phyloP scores from a whole-genome alignment of 2,329 filamentous ascomycete species.

The Coniella lustricola region DNA sequence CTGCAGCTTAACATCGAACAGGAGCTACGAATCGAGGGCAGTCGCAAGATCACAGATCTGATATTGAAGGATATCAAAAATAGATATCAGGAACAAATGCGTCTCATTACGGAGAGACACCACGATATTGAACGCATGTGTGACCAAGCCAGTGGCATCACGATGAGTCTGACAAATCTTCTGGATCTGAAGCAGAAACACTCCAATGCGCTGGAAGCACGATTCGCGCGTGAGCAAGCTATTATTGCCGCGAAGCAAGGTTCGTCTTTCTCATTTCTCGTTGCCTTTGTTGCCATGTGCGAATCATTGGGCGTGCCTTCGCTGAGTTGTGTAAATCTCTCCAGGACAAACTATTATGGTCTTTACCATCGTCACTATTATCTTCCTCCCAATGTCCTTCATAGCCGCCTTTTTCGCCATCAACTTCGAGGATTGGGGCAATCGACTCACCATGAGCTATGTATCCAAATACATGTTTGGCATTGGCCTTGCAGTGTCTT shows the following conservation, averaged over 20 bases:
- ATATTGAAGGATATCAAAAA: constrained; percentile 34
- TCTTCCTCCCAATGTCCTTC: constrained; percentile 38
- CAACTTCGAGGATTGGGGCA: constrained; percentile 39
- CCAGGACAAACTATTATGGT: constrained; percentile 35
- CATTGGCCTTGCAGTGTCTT: constrained; percentile 33
- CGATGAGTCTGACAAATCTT: constrained; percentile 52
- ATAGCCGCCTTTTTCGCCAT: constrained; percentile 38
- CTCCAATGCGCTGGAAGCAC: constrained; percentile 59
- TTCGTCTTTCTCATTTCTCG: neutral
- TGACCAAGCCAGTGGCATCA: constrained; percentile 52
- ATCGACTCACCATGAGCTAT: constrained; percentile 21
- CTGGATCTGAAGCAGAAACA: constrained; percentile 65
- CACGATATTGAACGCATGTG: constrained; percentile 57
- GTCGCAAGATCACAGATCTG: constrained; percentile 14
- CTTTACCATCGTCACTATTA: constrained; percentile 38
- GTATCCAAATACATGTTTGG: constrained; percentile 27
- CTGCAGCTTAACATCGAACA: constrained; percentile 37
- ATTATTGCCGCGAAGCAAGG: constrained; percentile 47
- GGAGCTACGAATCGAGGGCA: constrained; percentile 22
- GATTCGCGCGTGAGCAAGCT: constrained; percentile 54
- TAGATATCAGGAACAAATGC: constrained; percentile 48
- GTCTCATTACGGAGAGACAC: constrained; percentile 48
- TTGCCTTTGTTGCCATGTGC: neutral
- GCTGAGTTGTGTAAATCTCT: neutral
- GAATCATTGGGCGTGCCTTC: too few relatives aligned